Conservation (phyloP, 495 filamentous ascomycete genomes). For the Penicillium chermesinum region DNA sequence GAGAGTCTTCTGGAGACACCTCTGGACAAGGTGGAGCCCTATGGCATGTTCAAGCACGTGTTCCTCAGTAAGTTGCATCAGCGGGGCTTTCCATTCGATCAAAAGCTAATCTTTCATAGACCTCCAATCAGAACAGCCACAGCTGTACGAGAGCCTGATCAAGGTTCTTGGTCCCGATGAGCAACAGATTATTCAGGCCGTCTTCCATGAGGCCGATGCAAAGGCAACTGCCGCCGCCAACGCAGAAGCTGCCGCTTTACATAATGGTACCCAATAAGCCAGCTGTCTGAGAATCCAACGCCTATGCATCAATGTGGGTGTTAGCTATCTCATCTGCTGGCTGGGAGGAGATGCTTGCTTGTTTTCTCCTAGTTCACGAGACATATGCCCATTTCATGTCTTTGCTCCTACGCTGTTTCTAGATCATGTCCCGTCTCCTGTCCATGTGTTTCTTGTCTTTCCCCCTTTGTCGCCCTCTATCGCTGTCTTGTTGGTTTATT, state of each 20-base stretch:
- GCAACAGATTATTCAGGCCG: slow-evolving; percentile 71
- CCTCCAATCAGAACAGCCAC: slow-evolving; percentile 84
- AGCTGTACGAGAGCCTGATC: slow-evolving; percentile 77
- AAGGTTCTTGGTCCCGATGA: slow-evolving; percentile 75
- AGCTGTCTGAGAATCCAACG: slow-evolving; percentile 2
- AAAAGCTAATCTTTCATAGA: slow-evolving; percentile 44
- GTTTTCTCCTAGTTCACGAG: slow-evolving; percentile 26
- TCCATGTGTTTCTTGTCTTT: slow-evolving; percentile 16
- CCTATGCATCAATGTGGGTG: slow-evolving; percentile 3
- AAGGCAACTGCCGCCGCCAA: slow-evolving; percentile 43
- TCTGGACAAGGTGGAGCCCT: slow-evolving; percentile 90
- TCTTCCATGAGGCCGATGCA: slow-evolving; percentile 73
- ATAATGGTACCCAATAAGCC: slow-evolving; percentile 36
- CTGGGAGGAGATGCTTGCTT: slow-evolving; percentile 2
- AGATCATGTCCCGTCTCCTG: slow-evolving; percentile 24
- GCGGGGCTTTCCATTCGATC: neutral
- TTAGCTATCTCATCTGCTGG: slow-evolving; percentile 5
- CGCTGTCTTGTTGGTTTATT: slow-evolving; percentile 7
- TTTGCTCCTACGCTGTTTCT: slow-evolving; percentile 18
- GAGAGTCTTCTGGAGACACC: slow-evolving; percentile 89
- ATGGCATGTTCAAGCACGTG: slow-evolving; percentile 74
- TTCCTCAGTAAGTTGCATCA: slow-evolving; percentile 66
- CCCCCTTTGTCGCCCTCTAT: neutral
- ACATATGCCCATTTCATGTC: slow-evolving; percentile 35
- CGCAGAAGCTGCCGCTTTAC: slow-evolving; percentile 34